Evolutionary conservation across 2,329 filamentous ascomycete species (phyloP).

Genomic region (Verticillium albo-atrum): DNA sequence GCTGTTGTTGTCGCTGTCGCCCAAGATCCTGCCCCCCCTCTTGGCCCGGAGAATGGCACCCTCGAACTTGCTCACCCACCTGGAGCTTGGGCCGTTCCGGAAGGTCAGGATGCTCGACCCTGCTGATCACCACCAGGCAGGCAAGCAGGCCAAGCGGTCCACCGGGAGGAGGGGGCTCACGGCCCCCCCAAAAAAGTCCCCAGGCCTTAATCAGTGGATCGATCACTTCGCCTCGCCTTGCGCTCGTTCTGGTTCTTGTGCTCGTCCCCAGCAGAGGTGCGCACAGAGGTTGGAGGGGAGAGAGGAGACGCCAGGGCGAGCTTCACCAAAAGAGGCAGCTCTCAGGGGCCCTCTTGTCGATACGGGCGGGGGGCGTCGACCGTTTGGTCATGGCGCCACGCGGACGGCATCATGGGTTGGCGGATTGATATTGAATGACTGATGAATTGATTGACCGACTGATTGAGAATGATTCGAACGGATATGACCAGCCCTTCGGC

Average conservation of each 20-base stretch:
- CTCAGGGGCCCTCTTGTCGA: neutral
- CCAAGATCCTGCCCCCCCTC: neutral
- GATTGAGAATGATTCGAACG: neutral
- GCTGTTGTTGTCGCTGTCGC: neutral
- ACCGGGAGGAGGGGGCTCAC: neutral
- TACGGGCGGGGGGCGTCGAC: slow-evolving; percentile 1
- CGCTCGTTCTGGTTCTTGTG: neutral
- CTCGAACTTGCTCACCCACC: neutral
- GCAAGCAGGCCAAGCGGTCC: neutral
- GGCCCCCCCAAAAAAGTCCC: neutral
- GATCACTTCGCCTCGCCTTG: neutral
- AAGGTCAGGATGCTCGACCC: neutral
- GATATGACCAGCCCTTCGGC: neutral
- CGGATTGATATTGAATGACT: neutral
- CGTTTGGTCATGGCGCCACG: neutral
- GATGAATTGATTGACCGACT: neutral
- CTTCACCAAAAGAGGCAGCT: slow-evolving; percentile 2
- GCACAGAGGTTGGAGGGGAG: neutral
- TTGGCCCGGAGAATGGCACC: neutral
- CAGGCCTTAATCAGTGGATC: neutral
- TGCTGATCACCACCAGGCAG: neutral
- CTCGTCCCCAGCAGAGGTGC: too few species aligned
- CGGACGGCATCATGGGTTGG: neutral
- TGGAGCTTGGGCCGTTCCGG: neutral
- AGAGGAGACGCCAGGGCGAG: neutral